Evolutionary conservation across 1,284 basidiomycete species (phyloP), one percentile per base, ranked within the genome.

Genomic region (Mycena citricolor): DNA sequence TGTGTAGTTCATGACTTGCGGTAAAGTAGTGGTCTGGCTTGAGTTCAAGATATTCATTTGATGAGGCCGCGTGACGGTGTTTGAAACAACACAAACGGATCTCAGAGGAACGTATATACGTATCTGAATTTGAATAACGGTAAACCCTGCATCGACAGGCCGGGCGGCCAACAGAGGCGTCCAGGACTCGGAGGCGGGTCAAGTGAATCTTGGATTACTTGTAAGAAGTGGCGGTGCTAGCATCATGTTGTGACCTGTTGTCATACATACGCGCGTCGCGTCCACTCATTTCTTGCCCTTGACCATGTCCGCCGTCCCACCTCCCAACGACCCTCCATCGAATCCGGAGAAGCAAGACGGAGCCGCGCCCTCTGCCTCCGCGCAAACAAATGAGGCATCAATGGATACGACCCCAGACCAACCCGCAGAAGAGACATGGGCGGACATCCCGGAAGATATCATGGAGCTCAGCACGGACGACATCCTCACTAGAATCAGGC

Each of bases 361-460:
- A 23, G 42, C 51, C 13, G 60, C 70, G 4, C 42, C 52, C 14
- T 44, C 68, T 0, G 49, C 70, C 1, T 48, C 61, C 4, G 49
- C 69, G 2, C 48, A 66, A 36, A 66, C 74, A 46, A 71, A 67
- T 51, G 68, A 66, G 13, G 68, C 69, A 19, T 67, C 70, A 38
- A 89, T 89, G 86, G 87, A 90, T 61, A 82, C 77, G 4, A 76
- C 80, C 19, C 77, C 84, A 42, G 86, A 87, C 59, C 70, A 70
- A 30, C 81, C 80, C 2, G 65, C 73, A 12, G 86, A 85, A 61
- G 88, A 90, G 62, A 84, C 79, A 41, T 91, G 84, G 81, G 81
- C 78, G 19, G 89, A 91, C 60, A 86, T 93, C 47, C 88, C 90
- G 1, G 81, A 83, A 54, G 90, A 94, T 20, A 83, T 94, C 55